A percentile compares a stretch with the other conserved stretches of the same genome.
Conservation (phyloP, 1,284 basidiomycete species). For the Acaromyces ingoldii region DNA sequence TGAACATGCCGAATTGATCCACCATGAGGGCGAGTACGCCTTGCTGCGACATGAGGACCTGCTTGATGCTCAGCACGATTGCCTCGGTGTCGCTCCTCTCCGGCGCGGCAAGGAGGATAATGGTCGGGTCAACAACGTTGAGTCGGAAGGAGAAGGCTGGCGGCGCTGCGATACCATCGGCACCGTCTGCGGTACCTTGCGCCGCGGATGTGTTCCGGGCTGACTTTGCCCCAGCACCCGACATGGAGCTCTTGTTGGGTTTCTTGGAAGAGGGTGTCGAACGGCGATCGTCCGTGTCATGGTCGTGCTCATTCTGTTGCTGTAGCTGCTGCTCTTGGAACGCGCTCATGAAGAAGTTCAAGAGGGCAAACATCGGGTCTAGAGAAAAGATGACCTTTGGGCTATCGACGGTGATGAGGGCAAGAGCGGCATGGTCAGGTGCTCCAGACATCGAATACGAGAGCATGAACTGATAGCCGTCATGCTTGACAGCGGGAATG, state of each 20-base stretch:
- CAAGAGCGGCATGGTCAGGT: slow-evolving; percentile 61
- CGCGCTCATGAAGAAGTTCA: slow-evolving; percentile 75
- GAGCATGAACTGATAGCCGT: slow-evolving; percentile 90
- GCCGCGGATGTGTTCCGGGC: not conserved
- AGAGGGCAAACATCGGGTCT: slow-evolving; percentile 81
- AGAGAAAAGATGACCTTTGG: slow-evolving; percentile 90
- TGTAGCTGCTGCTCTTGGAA: slow-evolving; percentile 49
- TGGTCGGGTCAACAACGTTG: slow-evolving; percentile 84
- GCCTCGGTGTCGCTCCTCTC: slow-evolving; percentile 74
- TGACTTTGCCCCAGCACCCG: not conserved
- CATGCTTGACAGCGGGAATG: slow-evolving; percentile 81
- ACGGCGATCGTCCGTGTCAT: not conserved
- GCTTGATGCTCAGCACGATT: slow-evolving; percentile 76
- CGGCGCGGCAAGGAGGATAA: slow-evolving; percentile 85
- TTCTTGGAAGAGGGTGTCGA: not conserved
- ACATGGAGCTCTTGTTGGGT: not conserved
- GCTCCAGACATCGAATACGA: slow-evolving; percentile 72
- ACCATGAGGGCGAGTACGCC: slow-evolving; percentile 78
- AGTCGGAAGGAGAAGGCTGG: slow-evolving; percentile 70
- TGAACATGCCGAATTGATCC: slow-evolving; percentile 83
- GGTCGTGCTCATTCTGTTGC: not conserved
- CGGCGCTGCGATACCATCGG: too few species aligned
- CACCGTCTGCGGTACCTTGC: slow-evolving; percentile 12
- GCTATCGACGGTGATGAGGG: slow-evolving; percentile 83
- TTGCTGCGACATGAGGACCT: slow-evolving; percentile 89